Conservation (phyloP, 768 basidiomycete species). For the Leccinum sublutescens region DNA sequence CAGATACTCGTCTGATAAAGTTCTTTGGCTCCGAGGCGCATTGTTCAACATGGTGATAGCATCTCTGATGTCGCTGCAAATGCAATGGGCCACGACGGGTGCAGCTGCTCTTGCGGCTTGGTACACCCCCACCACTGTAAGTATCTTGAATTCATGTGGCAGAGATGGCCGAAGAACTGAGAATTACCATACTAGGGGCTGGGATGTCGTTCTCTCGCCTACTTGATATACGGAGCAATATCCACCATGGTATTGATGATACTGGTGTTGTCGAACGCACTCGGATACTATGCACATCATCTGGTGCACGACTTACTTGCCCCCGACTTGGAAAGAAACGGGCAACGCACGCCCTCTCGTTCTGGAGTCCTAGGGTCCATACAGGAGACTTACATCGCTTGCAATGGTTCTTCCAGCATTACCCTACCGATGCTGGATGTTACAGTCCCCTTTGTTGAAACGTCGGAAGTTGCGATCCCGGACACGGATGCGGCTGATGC, state of each 20-base stretch:
- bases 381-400: too few relatives aligned
- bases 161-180: background rate
- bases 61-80: constrained; percentile 25
- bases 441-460: background rate
- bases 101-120: background rate
- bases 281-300: constrained; percentile 21
- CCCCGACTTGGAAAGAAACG: background rate
- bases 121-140: constrained; percentile 31
- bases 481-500: too few relatives aligned
- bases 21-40: constrained; percentile 23
- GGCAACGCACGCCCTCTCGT: too few relatives aligned
- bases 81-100: constrained; percentile 36
- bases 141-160: background rate
- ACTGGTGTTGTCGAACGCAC: constrained; percentile 29
- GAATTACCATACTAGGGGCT: constrained; percentile 16
- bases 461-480: background rate
- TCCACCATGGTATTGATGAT: constrained; percentile 32
- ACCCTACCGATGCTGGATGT: background rate
- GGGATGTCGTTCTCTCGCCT: constrained; percentile 36
- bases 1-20: background rate
- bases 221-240: constrained; percentile 28
- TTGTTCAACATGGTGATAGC: constrained; percentile 30
- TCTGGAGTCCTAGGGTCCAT: background rate
- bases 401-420: too few relatives aligned
- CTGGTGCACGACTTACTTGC: background rate